Evolutionary conservation across 2,329 filamentous ascomycete species (phyloP).

Genomic region (Clarireedia homoeocarpa): DNA sequence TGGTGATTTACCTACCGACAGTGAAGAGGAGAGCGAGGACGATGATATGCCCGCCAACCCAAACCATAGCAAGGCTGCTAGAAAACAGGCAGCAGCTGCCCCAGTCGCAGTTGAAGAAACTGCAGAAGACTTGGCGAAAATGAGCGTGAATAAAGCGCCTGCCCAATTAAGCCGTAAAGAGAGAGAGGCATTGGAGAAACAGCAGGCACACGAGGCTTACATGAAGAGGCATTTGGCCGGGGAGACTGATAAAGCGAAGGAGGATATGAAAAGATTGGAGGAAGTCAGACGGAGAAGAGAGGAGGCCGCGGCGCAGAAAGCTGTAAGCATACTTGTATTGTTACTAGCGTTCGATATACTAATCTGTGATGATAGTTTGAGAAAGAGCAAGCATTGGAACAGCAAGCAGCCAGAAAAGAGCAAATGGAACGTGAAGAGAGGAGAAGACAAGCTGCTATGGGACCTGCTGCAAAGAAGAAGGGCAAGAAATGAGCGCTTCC

Average conservation of each 20-base stretch:
- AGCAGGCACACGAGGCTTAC: conserved; percentile 82
- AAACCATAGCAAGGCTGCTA: conserved; percentile 75
- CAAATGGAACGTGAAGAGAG: conserved; percentile 36
- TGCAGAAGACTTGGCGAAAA: conserved; percentile 48
- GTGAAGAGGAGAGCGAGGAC: conserved; percentile 49
- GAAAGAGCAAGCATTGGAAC: conserved; percentile 20
- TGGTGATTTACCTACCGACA: conserved; percentile 74
- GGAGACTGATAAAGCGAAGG: conserved; percentile 92
- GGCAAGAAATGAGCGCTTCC: conserved; percentile 2
- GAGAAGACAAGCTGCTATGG: conserved; percentile 30
- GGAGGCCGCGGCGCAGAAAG: conserved; percentile 72
- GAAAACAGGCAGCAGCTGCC: conserved; percentile 44
- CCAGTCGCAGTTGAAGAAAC: conserved; percentile 39
- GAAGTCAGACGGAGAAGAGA: conserved; percentile 81
- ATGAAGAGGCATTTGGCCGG: conserved; percentile 87
- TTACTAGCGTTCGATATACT: conserved; percentile 6
- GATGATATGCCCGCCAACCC: conserved; percentile 77
- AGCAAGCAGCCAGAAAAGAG: conserved; percentile 28
- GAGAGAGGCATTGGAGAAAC: conserved; percentile 75
- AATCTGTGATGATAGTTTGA: conserved; percentile 27
- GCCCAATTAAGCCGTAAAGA: conserved; percentile 58
- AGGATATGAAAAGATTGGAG: conserved; percentile 75
- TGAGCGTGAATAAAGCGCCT: conserved; percentile 37
- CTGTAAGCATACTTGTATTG: conserved; percentile 44
- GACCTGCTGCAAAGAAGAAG: conserved; percentile 4